Base-by-base conservation (phyloP, 371 early-diverging fungal genomes). In the Saksenaea oblongispora region DNA sequence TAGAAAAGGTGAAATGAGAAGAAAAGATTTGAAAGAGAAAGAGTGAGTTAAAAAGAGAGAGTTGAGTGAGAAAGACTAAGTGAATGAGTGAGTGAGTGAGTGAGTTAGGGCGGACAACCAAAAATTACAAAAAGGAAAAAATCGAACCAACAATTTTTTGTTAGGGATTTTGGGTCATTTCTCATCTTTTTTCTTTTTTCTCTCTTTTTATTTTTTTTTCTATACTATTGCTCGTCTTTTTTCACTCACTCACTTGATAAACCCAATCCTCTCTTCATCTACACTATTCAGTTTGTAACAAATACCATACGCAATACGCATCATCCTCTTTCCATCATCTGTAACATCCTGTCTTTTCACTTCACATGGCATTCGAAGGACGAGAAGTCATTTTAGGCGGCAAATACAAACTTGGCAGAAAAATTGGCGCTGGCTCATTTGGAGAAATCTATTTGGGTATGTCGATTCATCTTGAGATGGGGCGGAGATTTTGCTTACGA, bases 401-500 rank as follows among this genome's bases (percentile, higher is more conserved):
- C 82, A 96, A 95, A 78, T 98, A 93, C 84, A 85, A 92, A 67
- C 80, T 99, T 58, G 95, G 96, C 55, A 85, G 95, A 66, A 98
- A 98, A 86, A 96, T 99, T 78, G 99, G 99, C 62, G 91, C 95
- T 58, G 99, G 99, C 65, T 94, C 96, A 47, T 99, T 99, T 89
- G 99, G 99, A 60, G 99, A 99, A 76, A 98, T 99, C 73, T 99
- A 95, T 78, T 84, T 97, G 58, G 97, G 95, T 91, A 83, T 44
- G 27, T 42, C 35, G 13, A 51, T 35, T 47, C 51, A 47, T 47
- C 51, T 47, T 47, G 51, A 47, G 51, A 47, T 47, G 51, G 51
- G 51, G 51, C 51, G 51, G 51, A 47, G 51, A 47, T 47, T 47
- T 47, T 47, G 51, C n/a, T 10, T 22, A 47, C 51, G 22, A 47